Conservation (phyloP, 2,329 filamentous ascomycete genomes). For the Oidium heveae region DNA sequence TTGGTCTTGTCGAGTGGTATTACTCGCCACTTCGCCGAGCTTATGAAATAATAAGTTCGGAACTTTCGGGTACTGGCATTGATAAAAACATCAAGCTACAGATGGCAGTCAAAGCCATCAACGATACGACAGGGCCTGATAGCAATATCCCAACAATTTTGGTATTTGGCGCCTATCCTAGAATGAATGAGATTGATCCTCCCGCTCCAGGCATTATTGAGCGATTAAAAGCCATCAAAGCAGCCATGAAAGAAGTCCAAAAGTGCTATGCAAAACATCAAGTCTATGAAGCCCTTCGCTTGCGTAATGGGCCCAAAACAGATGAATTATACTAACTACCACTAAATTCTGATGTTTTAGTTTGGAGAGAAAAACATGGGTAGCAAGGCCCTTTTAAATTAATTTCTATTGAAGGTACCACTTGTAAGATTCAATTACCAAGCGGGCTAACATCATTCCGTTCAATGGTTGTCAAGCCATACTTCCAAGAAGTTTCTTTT, state of each 20-base stretch:
- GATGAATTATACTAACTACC: neutral
- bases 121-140: neutral
- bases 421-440: neutral
- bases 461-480: neutral
- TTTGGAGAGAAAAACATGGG: neutral
- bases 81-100: neutral
- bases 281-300: neutral
- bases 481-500: neutral
- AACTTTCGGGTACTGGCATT: neutral
- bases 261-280: neutral
- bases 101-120: neutral
- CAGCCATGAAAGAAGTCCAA: neutral
- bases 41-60: neutral
- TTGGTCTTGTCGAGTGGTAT: neutral
- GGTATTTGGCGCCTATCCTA: neutral
- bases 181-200: neutral
- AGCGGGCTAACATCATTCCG: neutral
- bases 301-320: neutral
- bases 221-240: neutral
- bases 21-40: neutral
- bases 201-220: neutral
- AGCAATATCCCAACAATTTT: neutral
- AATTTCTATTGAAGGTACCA: neutral
- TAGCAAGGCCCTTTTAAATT: neutral
- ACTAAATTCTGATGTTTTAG: neutral